Evolutionary conservation across 73 alveolate genomes (phyloP).

Genomic region (Halteria grandinella): DNA sequence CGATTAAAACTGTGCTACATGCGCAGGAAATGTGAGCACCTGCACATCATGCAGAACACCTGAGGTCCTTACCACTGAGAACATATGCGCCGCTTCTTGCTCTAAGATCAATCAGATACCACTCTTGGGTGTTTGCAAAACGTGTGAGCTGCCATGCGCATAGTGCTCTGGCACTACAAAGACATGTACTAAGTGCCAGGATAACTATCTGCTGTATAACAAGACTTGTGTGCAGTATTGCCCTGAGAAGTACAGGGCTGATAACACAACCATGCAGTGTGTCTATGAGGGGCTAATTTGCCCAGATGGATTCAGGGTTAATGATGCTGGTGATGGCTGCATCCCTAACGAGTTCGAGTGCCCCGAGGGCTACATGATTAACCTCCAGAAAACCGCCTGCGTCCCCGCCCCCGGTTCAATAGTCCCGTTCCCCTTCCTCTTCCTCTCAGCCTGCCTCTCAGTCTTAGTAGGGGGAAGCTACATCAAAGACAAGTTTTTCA

Average conservation of each 20-base stretch:
- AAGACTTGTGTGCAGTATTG: constrained; percentile 62
- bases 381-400: constrained; percentile 57
- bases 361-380: constrained; percentile 50
- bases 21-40: constrained; percentile 59
- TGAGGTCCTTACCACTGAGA: constrained; percentile 45
- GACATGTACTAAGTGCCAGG: constrained; percentile 57
- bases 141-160: constrained; percentile 51
- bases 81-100: constrained; percentile 44
- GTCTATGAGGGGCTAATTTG: constrained; percentile 62
- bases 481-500: constrained; percentile 46
- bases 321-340: constrained; percentile 65
- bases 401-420: constrained; percentile 56
- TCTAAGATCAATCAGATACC: constrained; percentile 33
- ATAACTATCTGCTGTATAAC: constrained; percentile 30
- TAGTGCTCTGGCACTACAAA: constrained; percentile 44
- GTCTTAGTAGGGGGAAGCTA: constrained; percentile 52
- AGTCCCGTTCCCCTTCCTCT: constrained; percentile 71
- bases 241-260: constrained; percentile 57
- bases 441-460: constrained; percentile 26
- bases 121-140: constrained; percentile 28
- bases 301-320: constrained; percentile 44
- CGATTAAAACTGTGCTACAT: constrained; percentile 35
- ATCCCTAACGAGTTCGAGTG: constrained; percentile 61
- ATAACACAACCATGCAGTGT: constrained; percentile 43
- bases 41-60: constrained; percentile 57